Conservation (phyloP, 495 filamentous ascomycete genomes). For the Haplographium delicatum region DNA sequence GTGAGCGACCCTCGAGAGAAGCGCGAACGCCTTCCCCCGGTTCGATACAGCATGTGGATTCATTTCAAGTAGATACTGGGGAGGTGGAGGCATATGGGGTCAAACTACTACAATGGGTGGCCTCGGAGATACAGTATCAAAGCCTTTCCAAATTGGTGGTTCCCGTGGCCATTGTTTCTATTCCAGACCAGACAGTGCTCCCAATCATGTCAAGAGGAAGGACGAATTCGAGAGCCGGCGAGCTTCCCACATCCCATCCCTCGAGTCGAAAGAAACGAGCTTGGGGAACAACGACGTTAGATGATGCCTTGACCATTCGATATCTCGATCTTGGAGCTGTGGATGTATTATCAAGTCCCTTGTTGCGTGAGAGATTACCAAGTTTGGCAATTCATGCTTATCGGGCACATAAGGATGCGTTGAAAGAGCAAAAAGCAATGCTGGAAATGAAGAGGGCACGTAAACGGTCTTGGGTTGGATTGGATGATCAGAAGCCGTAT, state of each 20-base stretch:
- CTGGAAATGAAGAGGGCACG: conserved; percentile 61
- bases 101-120: conserved; percentile 60
- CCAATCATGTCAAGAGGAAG: conserved; percentile 3
- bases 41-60: conserved; percentile 32
- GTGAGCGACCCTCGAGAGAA: conserved; percentile 24
- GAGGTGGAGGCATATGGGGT: conserved; percentile 52
- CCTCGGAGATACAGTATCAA: conserved; percentile 63
- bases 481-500: conserved; percentile 82
- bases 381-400: conserved; percentile 78
- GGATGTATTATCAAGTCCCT: conserved; percentile 75
- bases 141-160: conserved; percentile 69
- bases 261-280: conserved; percentile 25
- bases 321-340: conserved; percentile 81
- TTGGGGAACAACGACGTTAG: conserved; percentile 31
- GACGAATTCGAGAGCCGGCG: conserved; percentile 1
- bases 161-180: conserved; percentile 60
- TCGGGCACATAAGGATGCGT: conserved; percentile 65
- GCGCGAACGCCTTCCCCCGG: conserved; percentile 38
- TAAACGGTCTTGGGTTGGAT: conserved; percentile 88
- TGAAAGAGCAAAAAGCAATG: conserved; percentile 61
- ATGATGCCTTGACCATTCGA: conserved; percentile 45
- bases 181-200: conserved; percentile 10
- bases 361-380: conserved; percentile 63
- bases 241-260: conserved; percentile 24
- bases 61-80: conserved; percentile 36